Conservation (phyloP, 257 asterid species). For the Penstemon eatonii region DNA sequence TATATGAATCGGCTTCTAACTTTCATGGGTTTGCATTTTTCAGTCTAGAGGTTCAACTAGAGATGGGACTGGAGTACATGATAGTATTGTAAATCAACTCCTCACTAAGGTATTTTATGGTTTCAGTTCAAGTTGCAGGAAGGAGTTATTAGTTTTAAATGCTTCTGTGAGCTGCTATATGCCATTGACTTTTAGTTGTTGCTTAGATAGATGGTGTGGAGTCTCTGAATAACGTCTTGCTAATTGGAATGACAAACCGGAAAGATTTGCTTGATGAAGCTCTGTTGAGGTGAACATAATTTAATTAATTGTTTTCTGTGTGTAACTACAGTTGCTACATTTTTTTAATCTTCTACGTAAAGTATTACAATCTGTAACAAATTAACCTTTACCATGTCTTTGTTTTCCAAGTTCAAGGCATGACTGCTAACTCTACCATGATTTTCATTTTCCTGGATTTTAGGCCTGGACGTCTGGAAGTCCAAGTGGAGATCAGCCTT, state of each 20-base stretch:
- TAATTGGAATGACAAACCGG: conserved; percentile 98
- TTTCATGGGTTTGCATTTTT: conserved; percentile 34
- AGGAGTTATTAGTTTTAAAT: conserved; percentile 11
- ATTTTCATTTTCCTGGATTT: conserved; percentile 28
- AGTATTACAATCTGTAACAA: not conserved
- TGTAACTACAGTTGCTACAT: conserved; percentile 16
- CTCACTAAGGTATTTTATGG: conserved; percentile 79
- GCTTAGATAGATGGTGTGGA: conserved; percentile 99
- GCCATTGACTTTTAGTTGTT: conserved; percentile 30
- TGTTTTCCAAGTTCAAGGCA: conserved; percentile 19
- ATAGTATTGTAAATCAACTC: conserved; percentile 97
- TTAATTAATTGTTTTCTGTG: conserved; percentile 21
- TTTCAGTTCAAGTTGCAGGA: conserved; percentile 29
- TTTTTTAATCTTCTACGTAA: conserved; percentile 14
- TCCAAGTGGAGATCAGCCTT: conserved; percentile 98
- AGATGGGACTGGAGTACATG: conserved; percentile 99
- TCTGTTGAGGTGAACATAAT: conserved; percentile 68
- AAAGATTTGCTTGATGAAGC: conserved; percentile 99
- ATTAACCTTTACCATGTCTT: conserved; percentile 1
- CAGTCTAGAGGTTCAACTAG: conserved; percentile 99
- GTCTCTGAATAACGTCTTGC: conserved; percentile 93
- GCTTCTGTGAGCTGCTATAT: conserved; percentile 25
- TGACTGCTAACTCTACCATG: conserved; percentile 12
- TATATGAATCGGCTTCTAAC: conserved; percentile 12
- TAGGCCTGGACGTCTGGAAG: conserved; percentile 99